Evolutionary conservation across 2,329 filamentous ascomycete species (phyloP).

Genomic region (Fusarium piperis): DNA sequence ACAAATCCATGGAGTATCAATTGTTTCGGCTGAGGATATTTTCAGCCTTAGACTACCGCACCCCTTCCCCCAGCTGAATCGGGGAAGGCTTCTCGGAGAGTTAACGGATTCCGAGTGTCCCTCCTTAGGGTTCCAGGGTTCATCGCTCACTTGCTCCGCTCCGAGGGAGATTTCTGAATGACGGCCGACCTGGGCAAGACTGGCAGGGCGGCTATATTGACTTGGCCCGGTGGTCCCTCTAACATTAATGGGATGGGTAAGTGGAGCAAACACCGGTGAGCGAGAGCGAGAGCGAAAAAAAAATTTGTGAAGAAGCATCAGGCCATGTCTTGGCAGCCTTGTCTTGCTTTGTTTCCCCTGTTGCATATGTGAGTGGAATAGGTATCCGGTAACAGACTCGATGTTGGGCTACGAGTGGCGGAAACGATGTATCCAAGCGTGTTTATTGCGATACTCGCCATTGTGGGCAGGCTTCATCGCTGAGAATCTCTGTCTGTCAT

Average conservation of each 20-base stretch:
- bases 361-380: background rate
- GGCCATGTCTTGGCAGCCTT: background rate
- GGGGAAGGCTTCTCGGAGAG: conserved; percentile 10
- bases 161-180: background rate
- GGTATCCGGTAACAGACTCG: too few relatives aligned
- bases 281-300: background rate
- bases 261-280: background rate
- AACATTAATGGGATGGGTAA: background rate
- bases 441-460: background rate
- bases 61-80: background rate
- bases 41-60: background rate
- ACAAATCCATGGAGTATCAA: background rate
- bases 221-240: background rate
- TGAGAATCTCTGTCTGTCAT: background rate
- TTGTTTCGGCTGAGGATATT: background rate
- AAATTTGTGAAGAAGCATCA: background rate
- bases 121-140: background rate
- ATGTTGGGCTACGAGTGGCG: too few relatives aligned
- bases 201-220: background rate
- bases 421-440: too few relatives aligned
- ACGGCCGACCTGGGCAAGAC: background rate
- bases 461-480: background rate
- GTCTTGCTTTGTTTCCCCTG: background rate
- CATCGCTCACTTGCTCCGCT: background rate
- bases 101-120: conserved; percentile 22